Evolutionary conservation across 768 basidiomycete species (phyloP).

Genomic region (Trametes cingulata): DNA sequence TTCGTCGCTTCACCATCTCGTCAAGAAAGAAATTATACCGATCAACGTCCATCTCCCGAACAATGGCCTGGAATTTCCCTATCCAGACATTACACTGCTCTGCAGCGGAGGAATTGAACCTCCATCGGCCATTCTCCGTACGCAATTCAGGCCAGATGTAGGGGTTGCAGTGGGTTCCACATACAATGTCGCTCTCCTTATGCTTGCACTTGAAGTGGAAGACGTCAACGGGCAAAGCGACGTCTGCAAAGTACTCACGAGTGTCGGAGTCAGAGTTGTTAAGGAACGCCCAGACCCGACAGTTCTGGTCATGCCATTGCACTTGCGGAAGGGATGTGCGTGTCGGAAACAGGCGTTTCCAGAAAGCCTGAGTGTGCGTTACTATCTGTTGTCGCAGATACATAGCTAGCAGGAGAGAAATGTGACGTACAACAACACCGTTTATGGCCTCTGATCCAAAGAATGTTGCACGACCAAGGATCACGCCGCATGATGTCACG

Average conservation of each 20-base stretch:
- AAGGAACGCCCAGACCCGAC: conserved; percentile 22
- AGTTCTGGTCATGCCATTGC: conserved; percentile 33
- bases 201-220: conserved; percentile 41
- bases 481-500: conserved; percentile 26
- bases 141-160: conserved; percentile 31
- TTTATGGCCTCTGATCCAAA: conserved; percentile 27
- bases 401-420: conserved; percentile 9
- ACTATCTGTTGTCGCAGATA: no score
- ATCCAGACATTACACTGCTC: conserved; percentile 43
- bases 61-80: conserved; percentile 35
- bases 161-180: conserved; percentile 35
- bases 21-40: conserved; percentile 33
- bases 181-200: conserved; percentile 27
- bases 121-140: conserved; percentile 29
- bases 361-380: conserved; percentile 8
- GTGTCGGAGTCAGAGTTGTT: background rate
- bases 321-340: conserved; percentile 21
- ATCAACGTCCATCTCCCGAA: conserved; percentile 33
- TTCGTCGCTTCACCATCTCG: conserved; percentile 30
- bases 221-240: conserved; percentile 34
- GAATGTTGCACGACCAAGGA: conserved; percentile 21
- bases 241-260: conserved; percentile 10
- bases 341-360: conserved; percentile 7
- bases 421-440: conserved; percentile 12
- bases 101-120: conserved; percentile 38